phyloP scores from a whole-genome alignment of 148 eudicot species.

The Rhododendron williamsianum region DNA sequence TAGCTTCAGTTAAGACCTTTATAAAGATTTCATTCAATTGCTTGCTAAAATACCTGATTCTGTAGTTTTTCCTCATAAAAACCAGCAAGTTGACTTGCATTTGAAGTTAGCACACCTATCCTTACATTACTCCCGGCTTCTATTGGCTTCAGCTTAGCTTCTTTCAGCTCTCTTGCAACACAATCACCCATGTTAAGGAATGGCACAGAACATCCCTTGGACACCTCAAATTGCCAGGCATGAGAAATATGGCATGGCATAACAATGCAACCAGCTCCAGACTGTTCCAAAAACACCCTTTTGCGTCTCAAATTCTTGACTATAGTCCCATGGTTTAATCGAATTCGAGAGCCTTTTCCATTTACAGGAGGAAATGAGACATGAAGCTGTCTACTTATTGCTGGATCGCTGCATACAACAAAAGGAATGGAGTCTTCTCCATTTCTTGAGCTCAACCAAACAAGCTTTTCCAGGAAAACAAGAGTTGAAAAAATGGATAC shows the following conservation, averaged over 20 bases:
- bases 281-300: slow-evolving; percentile 43
- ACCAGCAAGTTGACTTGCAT: slow-evolving; percentile 26
- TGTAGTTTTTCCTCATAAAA: slow-evolving; percentile 42
- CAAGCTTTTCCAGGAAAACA: slow-evolving; percentile 52
- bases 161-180: slow-evolving; percentile 42
- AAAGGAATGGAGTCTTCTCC: slow-evolving; percentile 35
- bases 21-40: neutral
- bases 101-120: slow-evolving; percentile 46
- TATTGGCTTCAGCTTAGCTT: slow-evolving; percentile 43
- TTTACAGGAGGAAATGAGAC: neutral
- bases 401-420: slow-evolving; percentile 48
- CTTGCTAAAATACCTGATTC: slow-evolving; percentile 31
- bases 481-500: slow-evolving; percentile 45
- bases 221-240: slow-evolving; percentile 36
- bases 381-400: slow-evolving; percentile 9
- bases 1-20: neutral
- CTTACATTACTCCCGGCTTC: slow-evolving; percentile 44
- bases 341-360: neutral
- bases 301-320: slow-evolving; percentile 39
- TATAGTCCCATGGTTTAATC: neutral
- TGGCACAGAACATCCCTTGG: slow-evolving; percentile 36
- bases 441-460: slow-evolving; percentile 40
- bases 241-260: slow-evolving; percentile 61
- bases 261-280: slow-evolving; percentile 51
- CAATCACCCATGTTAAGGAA: slow-evolving; percentile 45